phyloP scores from a whole-genome alignment of 164 flowering plant genomes.

The Stephania japonica region DNA sequence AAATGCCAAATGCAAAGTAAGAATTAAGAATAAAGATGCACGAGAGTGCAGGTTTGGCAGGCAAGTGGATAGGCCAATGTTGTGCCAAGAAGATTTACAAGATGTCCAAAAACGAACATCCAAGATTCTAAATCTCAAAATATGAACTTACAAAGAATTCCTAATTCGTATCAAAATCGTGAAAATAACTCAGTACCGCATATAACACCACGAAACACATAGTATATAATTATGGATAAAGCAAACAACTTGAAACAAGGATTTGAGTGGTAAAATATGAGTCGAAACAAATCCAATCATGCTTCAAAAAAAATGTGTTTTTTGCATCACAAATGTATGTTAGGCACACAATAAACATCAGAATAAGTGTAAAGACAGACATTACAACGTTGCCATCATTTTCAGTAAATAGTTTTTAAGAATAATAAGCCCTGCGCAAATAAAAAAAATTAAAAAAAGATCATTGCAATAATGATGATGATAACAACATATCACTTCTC shows the following conservation, averaged over 20 bases:
- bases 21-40: neutral
- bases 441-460: too few species aligned
- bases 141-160: neutral
- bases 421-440: too few species aligned
- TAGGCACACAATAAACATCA: neutral
- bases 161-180: neutral
- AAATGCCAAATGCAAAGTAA: neutral
- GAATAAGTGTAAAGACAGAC: neutral
- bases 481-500: too few species aligned
- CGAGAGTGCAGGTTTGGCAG: neutral
- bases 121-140: neutral
- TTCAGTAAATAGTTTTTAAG: too few species aligned
- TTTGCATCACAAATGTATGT: neutral
- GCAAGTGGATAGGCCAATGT: neutral
- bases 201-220: neutral
- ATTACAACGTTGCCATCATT: neutral
- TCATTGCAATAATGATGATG: too few species aligned
- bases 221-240: neutral
- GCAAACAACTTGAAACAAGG: neutral
- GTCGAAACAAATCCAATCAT: neutral
- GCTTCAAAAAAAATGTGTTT: neutral
- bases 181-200: neutral
- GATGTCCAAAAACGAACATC: neutral
- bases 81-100: neutral
- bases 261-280: too few species aligned